These are phyloP conservation scores for Podila clonocystis DNA, from an alignment of 192 early-diverging fungal species.

Conservation along the genomic window DNA sequence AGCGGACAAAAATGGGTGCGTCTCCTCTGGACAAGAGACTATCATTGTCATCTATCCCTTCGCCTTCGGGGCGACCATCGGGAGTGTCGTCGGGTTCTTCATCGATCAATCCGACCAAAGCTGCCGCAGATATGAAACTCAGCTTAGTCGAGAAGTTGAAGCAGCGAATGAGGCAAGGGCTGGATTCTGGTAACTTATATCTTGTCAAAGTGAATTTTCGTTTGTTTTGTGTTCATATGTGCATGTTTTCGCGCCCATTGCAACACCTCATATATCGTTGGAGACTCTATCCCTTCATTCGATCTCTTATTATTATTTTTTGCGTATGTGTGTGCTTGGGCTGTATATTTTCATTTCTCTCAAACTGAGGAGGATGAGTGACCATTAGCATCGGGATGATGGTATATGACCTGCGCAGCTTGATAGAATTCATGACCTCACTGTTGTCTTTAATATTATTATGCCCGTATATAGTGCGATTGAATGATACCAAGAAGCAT, in stretches of 20 bases:
- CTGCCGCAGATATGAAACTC: neutral
- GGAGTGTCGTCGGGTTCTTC: neutral
- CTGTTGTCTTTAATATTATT: neutral
- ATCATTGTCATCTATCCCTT: neutral
- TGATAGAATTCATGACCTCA: neutral
- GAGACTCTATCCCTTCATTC: too few relatives aligned
- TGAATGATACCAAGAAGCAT: neutral
- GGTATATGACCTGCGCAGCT: too few relatives aligned
- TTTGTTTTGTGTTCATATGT: too few relatives aligned
- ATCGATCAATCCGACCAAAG: neutral
- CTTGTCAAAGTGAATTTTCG: neutral
- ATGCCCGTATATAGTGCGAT: neutral
- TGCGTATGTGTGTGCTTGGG: too few relatives aligned
- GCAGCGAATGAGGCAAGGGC: constrained; percentile 29
- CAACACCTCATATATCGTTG: neutral
- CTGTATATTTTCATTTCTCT: too few relatives aligned
- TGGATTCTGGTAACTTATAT: constrained; percentile 17
- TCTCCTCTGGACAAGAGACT: neutral
- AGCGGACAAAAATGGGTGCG: neutral
- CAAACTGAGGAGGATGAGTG: too few relatives aligned
- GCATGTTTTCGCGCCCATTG: too few relatives aligned
- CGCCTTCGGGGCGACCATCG: neutral
- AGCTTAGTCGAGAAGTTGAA: constrained; percentile 39
- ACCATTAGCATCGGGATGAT: too few relatives aligned
- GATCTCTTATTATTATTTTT: too few relatives aligned